Evolutionary conservation across 192 early-diverging fungal genomes (phyloP).

Genomic region (Backusella luteola): DNA sequence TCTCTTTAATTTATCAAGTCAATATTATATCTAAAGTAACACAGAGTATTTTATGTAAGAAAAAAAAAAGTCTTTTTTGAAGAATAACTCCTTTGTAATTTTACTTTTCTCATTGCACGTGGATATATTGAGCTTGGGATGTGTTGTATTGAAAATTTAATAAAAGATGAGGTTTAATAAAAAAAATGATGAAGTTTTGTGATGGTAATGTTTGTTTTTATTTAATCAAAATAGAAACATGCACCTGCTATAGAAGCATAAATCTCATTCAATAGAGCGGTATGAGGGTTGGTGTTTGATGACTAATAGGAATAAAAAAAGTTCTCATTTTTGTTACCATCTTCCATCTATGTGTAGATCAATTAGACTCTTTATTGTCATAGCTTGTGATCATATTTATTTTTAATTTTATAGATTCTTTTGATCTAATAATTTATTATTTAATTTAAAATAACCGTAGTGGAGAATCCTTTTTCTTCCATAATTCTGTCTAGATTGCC

Average conservation of each 20-base stretch:
- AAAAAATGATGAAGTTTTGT: no score
- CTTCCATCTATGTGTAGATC: slow-evolving; percentile 1
- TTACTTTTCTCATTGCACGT: not conserved
- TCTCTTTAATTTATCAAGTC: not conserved
- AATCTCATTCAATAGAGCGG: not conserved
- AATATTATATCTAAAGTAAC: not conserved
- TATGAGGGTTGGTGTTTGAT: not conserved
- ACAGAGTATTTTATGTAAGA: not conserved
- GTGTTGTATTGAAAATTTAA: not conserved
- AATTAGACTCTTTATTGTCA: not conserved
- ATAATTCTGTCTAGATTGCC: not conserved
- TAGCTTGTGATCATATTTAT: slow-evolving; percentile 8
- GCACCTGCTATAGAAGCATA: not conserved
- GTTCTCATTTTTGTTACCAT: not conserved
- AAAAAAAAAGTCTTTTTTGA: not conserved
- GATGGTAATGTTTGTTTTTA: not conserved
- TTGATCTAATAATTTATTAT: not conserved
- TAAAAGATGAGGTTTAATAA: not conserved
- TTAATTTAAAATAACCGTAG: not conserved
- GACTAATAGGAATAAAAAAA: not conserved
- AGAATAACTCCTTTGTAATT: not conserved
- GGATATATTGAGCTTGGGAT: not conserved
- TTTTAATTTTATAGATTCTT: not conserved
- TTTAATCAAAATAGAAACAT: not conserved
- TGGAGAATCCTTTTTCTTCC: not conserved